Conservation (phyloP, 2,329 filamentous ascomycete genomes). For the Ophiostoma sp. region DNA sequence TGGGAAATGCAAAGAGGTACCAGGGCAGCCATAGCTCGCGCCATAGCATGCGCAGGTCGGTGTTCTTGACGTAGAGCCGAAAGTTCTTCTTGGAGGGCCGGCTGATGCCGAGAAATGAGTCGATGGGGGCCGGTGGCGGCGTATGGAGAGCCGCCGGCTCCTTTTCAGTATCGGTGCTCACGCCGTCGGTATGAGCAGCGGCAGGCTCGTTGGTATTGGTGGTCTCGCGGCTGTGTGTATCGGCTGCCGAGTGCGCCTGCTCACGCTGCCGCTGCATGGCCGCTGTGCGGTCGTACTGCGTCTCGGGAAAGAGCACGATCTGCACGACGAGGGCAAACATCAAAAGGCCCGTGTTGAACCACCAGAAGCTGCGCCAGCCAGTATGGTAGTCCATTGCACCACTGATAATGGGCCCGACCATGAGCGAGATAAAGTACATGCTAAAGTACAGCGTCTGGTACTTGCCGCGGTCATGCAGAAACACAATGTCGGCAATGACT, state of each 20-base stretch:
- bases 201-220: not conserved
- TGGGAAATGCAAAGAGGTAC: conserved; percentile 57
- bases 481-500: conserved; percentile 60
- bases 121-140: not conserved
- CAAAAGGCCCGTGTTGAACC: conserved; percentile 55
- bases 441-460: conserved; percentile 52
- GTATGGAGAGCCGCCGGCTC: not conserved
- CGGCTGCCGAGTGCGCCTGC: conserved; percentile 44
- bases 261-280: conserved; percentile 29
- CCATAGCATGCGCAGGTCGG: conserved; percentile 45
- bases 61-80: conserved; percentile 41
- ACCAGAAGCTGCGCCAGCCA: conserved; percentile 61
- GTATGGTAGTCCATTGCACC: conserved; percentile 55
- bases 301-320: conserved; percentile 59
- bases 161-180: not conserved
- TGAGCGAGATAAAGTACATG: conserved; percentile 56
- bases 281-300: conserved; percentile 47
- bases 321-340: conserved; percentile 46
- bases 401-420: conserved; percentile 39
- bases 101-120: not conserved
- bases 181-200: not conserved
- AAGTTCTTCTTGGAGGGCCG: not conserved
- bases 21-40: conserved; percentile 56
- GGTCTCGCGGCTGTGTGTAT: no score
- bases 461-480: conserved; percentile 58